Conservation (phyloP, 805 yeast species). For the Pichia manshurica region DNA sequence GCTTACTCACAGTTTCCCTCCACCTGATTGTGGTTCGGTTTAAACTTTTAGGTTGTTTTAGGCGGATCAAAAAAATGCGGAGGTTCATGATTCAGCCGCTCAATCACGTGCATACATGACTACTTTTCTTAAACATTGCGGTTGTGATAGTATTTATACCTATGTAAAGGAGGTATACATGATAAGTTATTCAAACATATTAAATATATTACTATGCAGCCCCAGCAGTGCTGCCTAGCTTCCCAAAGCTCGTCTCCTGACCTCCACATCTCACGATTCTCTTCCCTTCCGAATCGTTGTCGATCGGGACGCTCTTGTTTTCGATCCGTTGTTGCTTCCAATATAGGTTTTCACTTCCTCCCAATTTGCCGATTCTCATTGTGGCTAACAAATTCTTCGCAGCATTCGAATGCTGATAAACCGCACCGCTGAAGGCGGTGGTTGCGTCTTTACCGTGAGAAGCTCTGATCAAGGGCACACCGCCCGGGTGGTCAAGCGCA, state of each 20-base stretch:
- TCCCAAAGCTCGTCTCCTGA: constrained; percentile 45
- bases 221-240: constrained; percentile 49
- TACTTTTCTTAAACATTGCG: too few species aligned
- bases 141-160: too few species aligned
- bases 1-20: too few species aligned
- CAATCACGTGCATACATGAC: too few species aligned
- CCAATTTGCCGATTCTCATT: constrained; percentile 87
- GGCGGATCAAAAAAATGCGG: too few species aligned
- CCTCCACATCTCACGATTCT: constrained; percentile 55
- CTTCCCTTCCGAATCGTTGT: constrained; percentile 48
- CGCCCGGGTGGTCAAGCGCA: constrained; percentile 92
- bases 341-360: constrained; percentile 74
- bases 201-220: constrained; percentile 37
- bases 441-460: constrained; percentile 94
- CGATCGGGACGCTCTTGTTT: constrained; percentile 58
- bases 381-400: constrained; percentile 88
- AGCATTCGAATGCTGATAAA: constrained; percentile 87
- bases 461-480: constrained; percentile 66
- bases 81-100: too few species aligned
- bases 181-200: too few species aligned
- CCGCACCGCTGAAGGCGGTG: constrained; percentile 91
- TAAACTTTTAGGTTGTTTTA: too few species aligned
- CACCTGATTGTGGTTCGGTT: too few species aligned
- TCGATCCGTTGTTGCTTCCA: constrained; percentile 70
- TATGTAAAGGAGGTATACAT: too few species aligned